Conservation (phyloP, 495 filamentous ascomycete species). For the Aspergillus funiculosus region DNA sequence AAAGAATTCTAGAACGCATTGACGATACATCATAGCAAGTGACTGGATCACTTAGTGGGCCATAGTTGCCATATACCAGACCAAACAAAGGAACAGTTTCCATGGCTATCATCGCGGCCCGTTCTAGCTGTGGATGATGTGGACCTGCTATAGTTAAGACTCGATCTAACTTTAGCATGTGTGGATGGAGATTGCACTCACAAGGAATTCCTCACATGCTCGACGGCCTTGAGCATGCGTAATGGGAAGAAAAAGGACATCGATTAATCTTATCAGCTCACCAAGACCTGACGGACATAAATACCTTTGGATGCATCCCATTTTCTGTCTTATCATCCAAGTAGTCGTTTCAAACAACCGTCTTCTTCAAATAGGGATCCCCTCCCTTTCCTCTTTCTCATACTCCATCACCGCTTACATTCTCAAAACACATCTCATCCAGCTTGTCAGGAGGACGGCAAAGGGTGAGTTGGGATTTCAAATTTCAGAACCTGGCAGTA, state of each 20-base stretch:
- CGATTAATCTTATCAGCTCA: not conserved
- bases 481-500: not conserved
- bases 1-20: constrained; percentile 7
- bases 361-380: not conserved
- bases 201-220: too few relatives aligned
- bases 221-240: not conserved
- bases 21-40: not conserved
- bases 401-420: too few relatives aligned
- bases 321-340: not conserved
- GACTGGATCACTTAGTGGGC: constrained; percentile 5
- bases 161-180: not conserved
- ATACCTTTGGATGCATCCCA: not conserved
- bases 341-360: not conserved
- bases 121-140: not conserved
- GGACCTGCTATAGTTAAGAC: not conserved
- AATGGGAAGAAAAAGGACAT: not conserved
- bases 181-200: too few relatives aligned
- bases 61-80: constrained; percentile 18
- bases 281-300: not conserved
- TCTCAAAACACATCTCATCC: not conserved
- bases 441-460: not conserved
- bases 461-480: not conserved
- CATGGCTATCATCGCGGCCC: constrained; percentile 3
- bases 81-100: constrained; percentile 30
- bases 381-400: too few relatives aligned